Conservation (phyloP, 768 basidiomycete genomes). For the Tremella yokohamensis region DNA sequence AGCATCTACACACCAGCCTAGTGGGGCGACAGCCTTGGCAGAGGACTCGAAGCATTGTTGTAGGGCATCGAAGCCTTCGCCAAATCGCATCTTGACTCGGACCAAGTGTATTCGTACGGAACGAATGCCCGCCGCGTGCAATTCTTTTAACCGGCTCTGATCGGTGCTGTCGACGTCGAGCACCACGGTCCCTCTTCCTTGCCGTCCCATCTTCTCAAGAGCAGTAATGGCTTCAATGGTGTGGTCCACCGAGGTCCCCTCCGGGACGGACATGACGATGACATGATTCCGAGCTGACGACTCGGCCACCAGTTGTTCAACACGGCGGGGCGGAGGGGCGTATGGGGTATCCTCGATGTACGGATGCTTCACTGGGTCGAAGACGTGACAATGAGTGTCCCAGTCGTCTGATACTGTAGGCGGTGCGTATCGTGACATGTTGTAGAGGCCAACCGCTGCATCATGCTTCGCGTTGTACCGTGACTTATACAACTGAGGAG, state of each 20-base stretch:
- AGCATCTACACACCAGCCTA: slow-evolving; percentile 3
- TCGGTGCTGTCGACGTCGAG: not conserved
- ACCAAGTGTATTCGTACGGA: slow-evolving; percentile 1
- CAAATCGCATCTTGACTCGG: not conserved
- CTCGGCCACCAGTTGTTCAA: not conserved
- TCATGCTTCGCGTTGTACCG: too few species aligned
- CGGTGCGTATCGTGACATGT: too few species aligned
- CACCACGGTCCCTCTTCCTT: not conserved
- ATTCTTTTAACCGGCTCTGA: not conserved
- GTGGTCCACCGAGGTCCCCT: not conserved
- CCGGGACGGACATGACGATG: slow-evolving; percentile 4
- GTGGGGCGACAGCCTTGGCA: not conserved
- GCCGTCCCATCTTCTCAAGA: not conserved
- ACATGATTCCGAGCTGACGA: slow-evolving; percentile 1
- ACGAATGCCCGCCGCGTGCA: slow-evolving; percentile 3
- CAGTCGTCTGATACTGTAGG: not conserved
- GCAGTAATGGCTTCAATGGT: slow-evolving; percentile 5
- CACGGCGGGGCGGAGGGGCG: not conserved
- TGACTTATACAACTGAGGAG: too few species aligned
- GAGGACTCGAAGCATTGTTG: not conserved
- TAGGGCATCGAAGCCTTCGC: not conserved
- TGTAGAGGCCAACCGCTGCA: too few species aligned
- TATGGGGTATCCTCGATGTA: not conserved
- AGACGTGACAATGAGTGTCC: slow-evolving; percentile 9
- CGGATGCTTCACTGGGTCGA: not conserved